phyloP scores from a whole-genome alignment of 169 alveolate species.

The Theileria sp. region DNA sequence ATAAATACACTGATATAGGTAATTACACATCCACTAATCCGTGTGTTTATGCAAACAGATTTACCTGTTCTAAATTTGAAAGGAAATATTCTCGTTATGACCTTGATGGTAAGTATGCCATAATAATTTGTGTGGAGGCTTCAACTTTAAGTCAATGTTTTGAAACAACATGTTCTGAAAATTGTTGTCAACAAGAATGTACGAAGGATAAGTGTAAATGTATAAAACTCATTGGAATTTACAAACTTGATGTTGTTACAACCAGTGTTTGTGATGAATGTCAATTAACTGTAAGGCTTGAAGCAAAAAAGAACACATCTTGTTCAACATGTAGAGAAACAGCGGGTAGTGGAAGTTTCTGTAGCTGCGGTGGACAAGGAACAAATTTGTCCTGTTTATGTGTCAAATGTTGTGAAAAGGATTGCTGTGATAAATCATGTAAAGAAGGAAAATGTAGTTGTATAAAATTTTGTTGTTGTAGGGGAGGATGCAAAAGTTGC shows the following conservation, averaged over 20 bases:
- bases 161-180: background rate
- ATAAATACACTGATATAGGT: too few relatives aligned
- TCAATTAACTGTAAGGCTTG: slow-evolving; percentile 6
- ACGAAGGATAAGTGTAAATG: background rate
- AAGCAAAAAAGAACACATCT: too few relatives aligned
- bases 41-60: too few relatives aligned
- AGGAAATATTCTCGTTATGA: too few relatives aligned
- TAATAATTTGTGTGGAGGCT: background rate
- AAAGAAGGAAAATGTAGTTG: background rate
- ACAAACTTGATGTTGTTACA: background rate
- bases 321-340: too few relatives aligned
- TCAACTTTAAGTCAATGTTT: background rate
- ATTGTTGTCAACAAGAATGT: too few relatives aligned
- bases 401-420: background rate
- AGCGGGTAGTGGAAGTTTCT: too few relatives aligned
- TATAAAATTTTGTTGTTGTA: background rate
- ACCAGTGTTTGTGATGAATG: background rate
- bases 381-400: slow-evolving; percentile 2
- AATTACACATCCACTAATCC: too few relatives aligned
- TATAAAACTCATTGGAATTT: background rate
- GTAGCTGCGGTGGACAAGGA: background rate
- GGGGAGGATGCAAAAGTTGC: background rate
- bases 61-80: too few relatives aligned
- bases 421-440: background rate
- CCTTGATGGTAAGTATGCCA: background rate